Base-by-base conservation (phyloP, 2,329 filamentous ascomycete species). In the Xylariaceae sp. region DNA sequence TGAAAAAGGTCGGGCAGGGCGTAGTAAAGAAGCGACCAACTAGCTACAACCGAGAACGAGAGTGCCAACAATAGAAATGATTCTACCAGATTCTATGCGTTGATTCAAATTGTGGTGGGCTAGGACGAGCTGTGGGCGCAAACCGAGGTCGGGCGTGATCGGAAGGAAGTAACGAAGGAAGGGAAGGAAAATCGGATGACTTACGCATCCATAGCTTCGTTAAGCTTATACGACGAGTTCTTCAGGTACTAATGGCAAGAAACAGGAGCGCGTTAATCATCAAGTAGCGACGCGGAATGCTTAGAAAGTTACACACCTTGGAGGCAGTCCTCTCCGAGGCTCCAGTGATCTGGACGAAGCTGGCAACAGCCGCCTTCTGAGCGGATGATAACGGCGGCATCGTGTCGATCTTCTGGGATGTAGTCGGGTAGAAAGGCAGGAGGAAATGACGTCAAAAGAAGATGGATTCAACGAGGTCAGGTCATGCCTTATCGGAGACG, bases 131-230 rank as follows among this genome's bases (percentile, higher is more conserved):
- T n/a, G n/a, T n/a, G n/a, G n/a, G n/a, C n/a, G n/a, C n/a, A n/a
- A n/a, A n/a, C n/a, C n/a, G n/a, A n/a, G n/a, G 12, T 22, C 22
- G 22, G 27, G 20, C 7, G 29, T 7, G 8, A 22, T 39, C 16
- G 41, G 37, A 14, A 22, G n/a, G 22, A 16, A 17, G 20, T 22
- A 12, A 11, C 25, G 23, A 35, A 36, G 33, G 21, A 34, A 40
- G 14, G 48, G 40, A 37, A 25, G 40, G 40, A 50, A 48, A 56
- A 54, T 45, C 29, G 22, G 34, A 45, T 12, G n/a, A 79, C 78
- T 78, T 69, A 81, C 78, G 71, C 64, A 66, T 81, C 75, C 39
- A 79, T 65, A 32, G 77, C 77, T 47, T 75, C 68, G 45, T 79
- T 72, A 6, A 80, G 59, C 57, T 72, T 75, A 59, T 73, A 80